Evolutionary conservation across 228 moss, liverwort and hornwort genomes (phyloP), one percentile per base, ranked within the genome.

Genomic region (Sphagnum magellanicum): DNA sequence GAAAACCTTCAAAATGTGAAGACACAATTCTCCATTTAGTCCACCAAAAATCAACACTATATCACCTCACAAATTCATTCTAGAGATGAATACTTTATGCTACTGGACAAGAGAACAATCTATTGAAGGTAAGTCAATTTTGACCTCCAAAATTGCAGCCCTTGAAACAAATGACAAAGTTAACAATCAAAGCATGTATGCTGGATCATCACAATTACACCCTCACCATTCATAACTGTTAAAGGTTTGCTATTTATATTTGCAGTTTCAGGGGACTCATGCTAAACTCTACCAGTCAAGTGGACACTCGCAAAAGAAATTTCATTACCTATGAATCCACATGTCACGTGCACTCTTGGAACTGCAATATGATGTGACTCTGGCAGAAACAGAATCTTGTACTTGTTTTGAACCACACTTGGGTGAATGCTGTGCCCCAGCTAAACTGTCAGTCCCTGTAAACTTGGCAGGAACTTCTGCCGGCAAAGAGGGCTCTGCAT

Each of bases 311-410:
- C 32, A 32, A 32, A 32, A 32, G 32, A 32, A 32, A 32, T 32
- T 32, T 32, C 32, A 32, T 32, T 32, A 69, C 69, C 69, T 60
- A 60, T 60, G 50, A 12, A 69, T 69, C 69, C 69, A 69, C 69
- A 69, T 69, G 60, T 69, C 49, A 50, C 69, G 69, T 11, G 49
- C 60, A 69, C 13, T 48, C n/a, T 69, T 69, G 53, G 8, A 10
- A 17, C 32, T 32, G 17, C 50, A 46, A 50, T 48, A 61, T 6
- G 48, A 10, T n/a, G 47, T 9, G 11, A 60, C 13, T 50, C 16
- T 69, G 50, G 8, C 5, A 9, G 47, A 9, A 49, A 14, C 59
- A 48, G 49, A 8, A 47, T 69, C 69, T 48, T 6, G 1, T 68
- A 10, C 47, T 60, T 50, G 50, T 50, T 5, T 49, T 49, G n/a